These are phyloP conservation scores for Nyctanthes arbortristis DNA, from an alignment of 257 asterid species.

Conservation along the genomic window DNA sequence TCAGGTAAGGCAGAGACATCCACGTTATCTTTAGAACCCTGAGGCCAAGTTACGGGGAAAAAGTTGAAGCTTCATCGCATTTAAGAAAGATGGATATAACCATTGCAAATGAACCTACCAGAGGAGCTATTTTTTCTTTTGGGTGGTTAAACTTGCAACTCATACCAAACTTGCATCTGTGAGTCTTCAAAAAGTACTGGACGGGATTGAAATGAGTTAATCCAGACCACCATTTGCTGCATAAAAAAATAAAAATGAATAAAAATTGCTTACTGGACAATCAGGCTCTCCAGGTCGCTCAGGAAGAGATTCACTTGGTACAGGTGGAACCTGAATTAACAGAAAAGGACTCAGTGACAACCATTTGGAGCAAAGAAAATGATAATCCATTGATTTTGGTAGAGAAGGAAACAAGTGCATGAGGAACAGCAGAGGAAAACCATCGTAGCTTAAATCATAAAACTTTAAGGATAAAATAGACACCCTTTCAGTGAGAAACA, in stretches of 20 bases:
- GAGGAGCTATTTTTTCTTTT: constrained; percentile 44
- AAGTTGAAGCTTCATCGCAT: constrained; percentile 5
- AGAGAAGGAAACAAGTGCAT: constrained; percentile 8
- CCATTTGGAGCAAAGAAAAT: constrained; percentile 3
- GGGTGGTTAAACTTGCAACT: constrained; percentile 98
- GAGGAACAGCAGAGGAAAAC: not conserved
- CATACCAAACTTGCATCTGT: constrained; percentile 82
- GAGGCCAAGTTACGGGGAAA: constrained; percentile 30
- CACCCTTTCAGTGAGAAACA: constrained; percentile 8
- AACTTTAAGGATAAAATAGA: constrained; percentile 1
- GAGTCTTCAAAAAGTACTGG: constrained; percentile 91
- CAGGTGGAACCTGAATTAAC: constrained; percentile 66
- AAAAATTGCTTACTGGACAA: constrained; percentile 89
- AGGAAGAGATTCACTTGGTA: constrained; percentile 70
- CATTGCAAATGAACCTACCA: constrained; percentile 45
- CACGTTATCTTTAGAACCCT: constrained; percentile 59
- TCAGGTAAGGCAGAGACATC: constrained; percentile 68
- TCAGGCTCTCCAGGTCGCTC: constrained; percentile 89
- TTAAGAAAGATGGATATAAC: constrained; percentile 14
- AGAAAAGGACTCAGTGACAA: constrained; percentile 23
- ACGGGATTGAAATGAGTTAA: constrained; percentile 21
- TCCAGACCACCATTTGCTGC: constrained; percentile 20
- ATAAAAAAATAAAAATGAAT: constrained; percentile 18
- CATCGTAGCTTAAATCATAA: not conserved
- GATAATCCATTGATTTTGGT: constrained; percentile 2